A percentile compares a stretch with the other conserved stretches of the same genome.
phyloP scores from a whole-genome alignment of 345 rosid genomes.

The Salix udensis region DNA sequence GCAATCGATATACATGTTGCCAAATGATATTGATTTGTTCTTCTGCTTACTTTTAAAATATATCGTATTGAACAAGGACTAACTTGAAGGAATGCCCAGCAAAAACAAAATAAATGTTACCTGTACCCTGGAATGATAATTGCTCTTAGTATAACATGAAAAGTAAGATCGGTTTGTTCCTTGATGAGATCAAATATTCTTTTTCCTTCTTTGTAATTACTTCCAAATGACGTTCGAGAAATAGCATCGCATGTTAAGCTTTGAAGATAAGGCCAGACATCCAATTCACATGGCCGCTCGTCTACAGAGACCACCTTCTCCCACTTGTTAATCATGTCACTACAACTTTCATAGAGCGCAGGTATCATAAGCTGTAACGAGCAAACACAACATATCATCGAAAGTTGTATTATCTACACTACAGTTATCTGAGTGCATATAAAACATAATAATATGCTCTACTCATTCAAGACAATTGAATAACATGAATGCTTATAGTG shows the following conservation, averaged over 20 bases:
- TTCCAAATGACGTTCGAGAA: slow-evolving; percentile 24
- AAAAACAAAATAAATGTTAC: slow-evolving; percentile 12
- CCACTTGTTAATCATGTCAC: slow-evolving; percentile 34
- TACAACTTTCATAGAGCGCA: slow-evolving; percentile 21
- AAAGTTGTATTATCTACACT: too few relatives aligned
- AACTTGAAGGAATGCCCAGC: too few relatives aligned
- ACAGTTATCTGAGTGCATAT: too few relatives aligned
- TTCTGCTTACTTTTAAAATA: neutral
- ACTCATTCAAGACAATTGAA: neutral
- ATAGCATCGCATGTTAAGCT: slow-evolving; percentile 41
- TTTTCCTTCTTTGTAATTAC: slow-evolving; percentile 38
- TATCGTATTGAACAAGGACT: too few relatives aligned
- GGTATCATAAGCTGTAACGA: slow-evolving; percentile 33
- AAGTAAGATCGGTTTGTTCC: slow-evolving; percentile 14
- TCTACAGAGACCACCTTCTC: neutral
- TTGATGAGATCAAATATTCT: slow-evolving; percentile 35
- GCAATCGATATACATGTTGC: neutral
- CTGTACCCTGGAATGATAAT: slow-evolving; percentile 43
- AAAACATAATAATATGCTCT: neutral
- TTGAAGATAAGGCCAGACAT: slow-evolving; percentile 40
- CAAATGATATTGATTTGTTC: slow-evolving; percentile 5
- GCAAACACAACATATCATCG: too few relatives aligned
- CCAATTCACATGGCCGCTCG: slow-evolving; percentile 23
- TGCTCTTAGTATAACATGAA: neutral
- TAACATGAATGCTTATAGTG: neutral